These are phyloP conservation scores for Artomyces pyxidatus DNA, from an alignment of 768 basidiomycete genomes.

Conservation along the genomic window DNA sequence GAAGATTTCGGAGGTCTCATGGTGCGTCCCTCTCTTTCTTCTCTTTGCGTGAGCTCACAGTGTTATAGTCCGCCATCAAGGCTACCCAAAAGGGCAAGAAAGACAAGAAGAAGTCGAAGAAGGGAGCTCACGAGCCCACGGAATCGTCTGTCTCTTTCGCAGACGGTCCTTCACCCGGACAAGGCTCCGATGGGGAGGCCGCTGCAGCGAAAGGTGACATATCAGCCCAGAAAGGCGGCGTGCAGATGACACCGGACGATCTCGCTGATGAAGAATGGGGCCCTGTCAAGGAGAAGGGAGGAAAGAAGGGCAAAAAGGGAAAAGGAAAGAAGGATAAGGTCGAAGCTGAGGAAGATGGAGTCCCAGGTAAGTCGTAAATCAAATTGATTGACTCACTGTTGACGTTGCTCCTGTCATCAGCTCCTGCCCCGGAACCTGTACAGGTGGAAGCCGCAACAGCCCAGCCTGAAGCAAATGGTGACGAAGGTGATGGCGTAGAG, in stretches of 20 bases:
- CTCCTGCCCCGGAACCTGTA: conserved; percentile 14
- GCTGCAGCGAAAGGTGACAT: conserved; percentile 27
- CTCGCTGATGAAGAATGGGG: conserved; percentile 40
- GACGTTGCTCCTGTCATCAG: background rate
- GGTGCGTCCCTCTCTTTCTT: conserved; percentile 34
- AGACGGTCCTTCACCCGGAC: conserved; percentile 19
- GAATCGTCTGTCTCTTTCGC: conserved; percentile 24
- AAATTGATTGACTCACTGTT: background rate
- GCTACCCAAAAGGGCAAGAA: conserved; percentile 46
- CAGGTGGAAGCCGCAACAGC: conserved; percentile 11
- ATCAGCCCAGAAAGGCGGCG: conserved; percentile 19
- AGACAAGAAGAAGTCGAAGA: conserved; percentile 44
- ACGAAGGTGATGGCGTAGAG: conserved; percentile 41
- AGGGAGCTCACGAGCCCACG: no score
- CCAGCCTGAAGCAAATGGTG: conserved; percentile 25
- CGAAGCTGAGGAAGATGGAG: conserved; percentile 26
- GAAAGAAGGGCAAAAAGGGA: conserved; percentile 37
- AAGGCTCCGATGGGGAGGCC: conserved; percentile 25
- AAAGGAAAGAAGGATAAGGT: conserved; percentile 43
- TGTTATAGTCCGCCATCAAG: conserved; percentile 52
- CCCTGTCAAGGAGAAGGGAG: conserved; percentile 36
- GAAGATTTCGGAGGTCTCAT: conserved; percentile 71
- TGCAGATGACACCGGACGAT: conserved; percentile 35
- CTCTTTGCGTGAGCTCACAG: background rate
- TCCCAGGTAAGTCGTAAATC: conserved; percentile 14